These are phyloP conservation scores for Microdochium bolleyi DNA, from an alignment of 2,329 filamentous ascomycete species.

Conservation along the genomic window DNA sequence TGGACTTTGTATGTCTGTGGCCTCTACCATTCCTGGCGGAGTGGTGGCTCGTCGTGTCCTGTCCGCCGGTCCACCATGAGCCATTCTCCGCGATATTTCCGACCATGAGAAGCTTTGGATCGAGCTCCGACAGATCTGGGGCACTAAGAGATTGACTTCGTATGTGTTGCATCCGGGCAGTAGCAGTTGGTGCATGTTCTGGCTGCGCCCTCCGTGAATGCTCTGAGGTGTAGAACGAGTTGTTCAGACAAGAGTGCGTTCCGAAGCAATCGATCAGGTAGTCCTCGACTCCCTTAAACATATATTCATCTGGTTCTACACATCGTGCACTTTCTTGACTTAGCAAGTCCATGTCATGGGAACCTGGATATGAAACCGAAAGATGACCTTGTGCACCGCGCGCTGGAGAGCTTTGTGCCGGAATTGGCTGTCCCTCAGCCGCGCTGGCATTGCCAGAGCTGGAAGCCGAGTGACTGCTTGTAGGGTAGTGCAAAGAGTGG, in stretches of 20 bases:
- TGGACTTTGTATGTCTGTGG: conserved; percentile 8
- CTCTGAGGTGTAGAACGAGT: conserved; percentile 47
- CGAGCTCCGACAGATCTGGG: conserved; percentile 48
- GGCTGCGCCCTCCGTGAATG: conserved; percentile 33
- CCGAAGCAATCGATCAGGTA: conserved; percentile 65
- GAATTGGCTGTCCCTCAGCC: neutral
- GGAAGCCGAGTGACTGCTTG: too few species aligned
- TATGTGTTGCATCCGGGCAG: conserved; percentile 20
- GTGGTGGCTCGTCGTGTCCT: conserved; percentile 21
- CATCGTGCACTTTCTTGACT: neutral
- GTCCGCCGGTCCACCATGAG: conserved; percentile 68
- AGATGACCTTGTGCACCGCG: neutral
- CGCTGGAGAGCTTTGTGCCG: neutral
- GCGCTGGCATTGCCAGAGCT: neutral
- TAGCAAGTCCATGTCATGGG: neutral
- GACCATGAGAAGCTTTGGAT: conserved; percentile 66
- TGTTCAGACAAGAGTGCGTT: conserved; percentile 65
- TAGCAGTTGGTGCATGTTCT: conserved; percentile 18
- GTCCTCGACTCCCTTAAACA: conserved; percentile 72
- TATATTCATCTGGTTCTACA: conserved; percentile 30
- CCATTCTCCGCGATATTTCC: conserved; percentile 77
- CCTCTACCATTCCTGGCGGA: conserved; percentile 14
- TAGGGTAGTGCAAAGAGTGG: too few species aligned
- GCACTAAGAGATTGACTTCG: neutral
- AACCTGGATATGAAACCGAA: neutral